Base-by-base conservation (phyloP, 371 early-diverging fungal genomes). In the Funneliformis caledonium region DNA sequence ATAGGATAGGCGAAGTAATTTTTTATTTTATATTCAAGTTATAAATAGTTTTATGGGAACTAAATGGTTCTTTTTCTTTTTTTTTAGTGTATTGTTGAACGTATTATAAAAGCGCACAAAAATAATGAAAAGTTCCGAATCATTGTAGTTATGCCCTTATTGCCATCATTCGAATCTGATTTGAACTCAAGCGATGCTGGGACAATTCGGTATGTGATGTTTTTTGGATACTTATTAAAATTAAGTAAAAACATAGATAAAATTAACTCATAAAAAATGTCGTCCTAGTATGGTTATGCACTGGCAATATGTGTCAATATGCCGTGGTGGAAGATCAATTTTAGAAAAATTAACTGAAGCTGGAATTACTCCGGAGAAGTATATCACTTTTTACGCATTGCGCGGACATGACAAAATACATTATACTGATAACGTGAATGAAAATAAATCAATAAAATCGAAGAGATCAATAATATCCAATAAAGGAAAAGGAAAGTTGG, bases 91-190 rank as follows among this genome's bases (percentile, higher is more conserved):
- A 86, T 98, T 68, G 91, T 94, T 5, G 88, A 93, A 56, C 91
- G 97, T 62, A 95, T 98, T 65, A 84, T 91, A 61, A 88, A 90
- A 45, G 98, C 98, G 11, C 89, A 94, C 75, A 81, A 87, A 68
- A 88, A 92, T 9, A 85, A 86, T 8, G 87, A 89, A n/a, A 89
- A 90, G 64, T 97, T 97, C 88, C 91, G 93, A 59, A 94, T 96
- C 26, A 92, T 96, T 83, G 93, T 98, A 50, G 82, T 97, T 48
- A 94, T 97, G 89, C 98, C 98, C 12, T 85, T 97, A 72, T 91
- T 96, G 89, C 98, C 98, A 22, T 97, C 96, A 16, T 97, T 97
- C 85, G 94, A 94, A 72, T 94, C 92, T 68, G 96, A 95, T 80
- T 85, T 97, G 47, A 88, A 87, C 73, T 90, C 93, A 2, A 90